phyloP scores from a whole-genome alignment of 2,329 filamentous ascomycete species.

The Cercospora sesami region DNA sequence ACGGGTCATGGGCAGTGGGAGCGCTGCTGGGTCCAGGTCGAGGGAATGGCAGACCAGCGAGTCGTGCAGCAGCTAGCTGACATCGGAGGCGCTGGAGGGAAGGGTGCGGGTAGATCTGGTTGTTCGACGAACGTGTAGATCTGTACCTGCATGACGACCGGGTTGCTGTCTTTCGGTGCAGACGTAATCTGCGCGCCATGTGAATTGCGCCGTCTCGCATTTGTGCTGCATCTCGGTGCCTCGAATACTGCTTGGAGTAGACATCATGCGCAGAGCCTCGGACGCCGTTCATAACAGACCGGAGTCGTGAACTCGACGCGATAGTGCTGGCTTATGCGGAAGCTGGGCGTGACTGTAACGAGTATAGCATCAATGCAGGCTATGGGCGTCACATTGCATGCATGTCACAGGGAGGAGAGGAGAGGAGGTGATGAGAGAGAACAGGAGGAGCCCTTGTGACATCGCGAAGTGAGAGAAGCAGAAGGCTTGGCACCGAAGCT shows the following conservation, averaged over 20 bases:
- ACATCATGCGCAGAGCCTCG: not conserved
- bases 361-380: not conserved
- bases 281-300: not conserved
- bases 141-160: slow-evolving; percentile 12
- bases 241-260: not conserved
- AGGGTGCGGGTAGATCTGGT: not conserved
- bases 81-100: slow-evolving; percentile 1
- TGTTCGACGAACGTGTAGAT: not conserved
- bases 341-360: not conserved
- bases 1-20: slow-evolving; percentile 1
- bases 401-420: not conserved
- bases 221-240: not conserved
- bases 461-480: not conserved
- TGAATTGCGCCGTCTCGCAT: not conserved
- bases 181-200: not conserved
- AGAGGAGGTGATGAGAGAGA: not conserved
- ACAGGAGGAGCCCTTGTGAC: not conserved
- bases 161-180: not conserved
- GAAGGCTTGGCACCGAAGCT: not conserved
- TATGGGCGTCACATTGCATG: not conserved
- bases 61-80: slow-evolving; percentile 6
- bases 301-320: not conserved
- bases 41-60: slow-evolving; percentile 6
- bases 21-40: not conserved
- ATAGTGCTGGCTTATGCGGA: not conserved